Conservation (phyloP, 768 basidiomycete genomes). For the Filobasidium wieringae region DNA sequence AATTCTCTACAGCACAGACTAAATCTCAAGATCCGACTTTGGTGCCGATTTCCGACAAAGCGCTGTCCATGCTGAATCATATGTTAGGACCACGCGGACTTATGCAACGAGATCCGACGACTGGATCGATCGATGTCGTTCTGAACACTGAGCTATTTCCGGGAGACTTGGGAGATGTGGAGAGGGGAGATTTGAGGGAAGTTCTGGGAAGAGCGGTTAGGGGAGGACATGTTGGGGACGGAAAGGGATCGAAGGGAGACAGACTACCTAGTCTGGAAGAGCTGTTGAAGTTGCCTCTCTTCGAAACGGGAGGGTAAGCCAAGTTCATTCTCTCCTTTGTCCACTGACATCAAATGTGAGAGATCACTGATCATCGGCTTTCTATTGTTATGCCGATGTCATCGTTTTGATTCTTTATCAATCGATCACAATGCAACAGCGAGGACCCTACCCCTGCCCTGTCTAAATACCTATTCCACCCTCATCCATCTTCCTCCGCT, state of each 20-base stretch:
- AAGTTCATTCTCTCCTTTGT: too few species aligned
- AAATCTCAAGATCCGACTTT: not conserved
- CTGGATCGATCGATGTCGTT: constrained; percentile 10
- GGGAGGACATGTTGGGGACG: too few species aligned
- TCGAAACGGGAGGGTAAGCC: constrained; percentile 12
- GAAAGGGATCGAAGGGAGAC: not conserved
- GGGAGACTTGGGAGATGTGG: not conserved
- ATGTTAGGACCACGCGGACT: constrained; percentile 10
- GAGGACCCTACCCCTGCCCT: not conserved
- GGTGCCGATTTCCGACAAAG: constrained; percentile 12
- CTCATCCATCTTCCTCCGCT: not conserved
- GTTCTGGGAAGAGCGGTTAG: not conserved
- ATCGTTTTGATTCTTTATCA: too few species aligned
- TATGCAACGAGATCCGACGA: constrained; percentile 8
- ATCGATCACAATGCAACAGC: not conserved
- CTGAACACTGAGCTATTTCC: constrained; percentile 1
- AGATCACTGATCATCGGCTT: too few species aligned
- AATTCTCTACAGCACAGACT: not conserved
- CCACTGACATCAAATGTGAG: too few species aligned
- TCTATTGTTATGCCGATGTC: too few species aligned
- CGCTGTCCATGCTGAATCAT: constrained; percentile 13
- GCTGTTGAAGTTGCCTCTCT: constrained; percentile 13
- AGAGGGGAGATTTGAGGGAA: too few species aligned
- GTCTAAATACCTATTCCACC: not conserved
- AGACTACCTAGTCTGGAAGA: constrained; percentile 10